Evolutionary conservation across 768 basidiomycete species (phyloP).

Genomic region (Amanita polypyramis): DNA sequence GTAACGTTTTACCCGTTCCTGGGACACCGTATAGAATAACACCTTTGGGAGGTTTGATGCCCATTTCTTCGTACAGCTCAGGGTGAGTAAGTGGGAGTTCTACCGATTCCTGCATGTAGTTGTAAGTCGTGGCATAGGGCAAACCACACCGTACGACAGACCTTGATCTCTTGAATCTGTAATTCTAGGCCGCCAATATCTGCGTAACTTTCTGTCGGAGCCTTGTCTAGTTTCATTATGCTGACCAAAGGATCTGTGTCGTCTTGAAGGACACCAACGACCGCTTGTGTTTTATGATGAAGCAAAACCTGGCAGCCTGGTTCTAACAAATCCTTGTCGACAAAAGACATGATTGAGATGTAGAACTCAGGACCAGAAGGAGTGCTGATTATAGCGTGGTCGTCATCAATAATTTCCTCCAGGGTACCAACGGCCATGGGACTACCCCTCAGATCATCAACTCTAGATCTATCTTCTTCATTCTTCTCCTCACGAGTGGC

Average conservation of each 20-base stretch:
- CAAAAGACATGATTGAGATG: conserved; percentile 94
- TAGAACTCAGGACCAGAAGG: conserved; percentile 94
- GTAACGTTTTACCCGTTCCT: conserved; percentile 94
- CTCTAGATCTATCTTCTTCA: conserved; percentile 86
- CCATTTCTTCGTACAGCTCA: conserved; percentile 99
- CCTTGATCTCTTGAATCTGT: conserved; percentile 99
- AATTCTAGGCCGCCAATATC: conserved; percentile 95
- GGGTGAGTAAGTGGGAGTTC: conserved; percentile 97
- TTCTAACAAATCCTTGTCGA: conserved; percentile 96
- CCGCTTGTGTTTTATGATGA: conserved; percentile 91
- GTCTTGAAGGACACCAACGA: conserved; percentile 93
- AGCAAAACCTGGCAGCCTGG: conserved; percentile 91
- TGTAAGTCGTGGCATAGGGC: conserved; percentile 4
- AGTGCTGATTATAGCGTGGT: conserved; percentile 97
- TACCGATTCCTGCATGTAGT: conserved; percentile 71
- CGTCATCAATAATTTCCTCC: conserved; percentile 97
- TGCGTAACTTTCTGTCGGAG: conserved; percentile 96
- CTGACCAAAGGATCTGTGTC: conserved; percentile 94
- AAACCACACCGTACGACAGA: conserved; percentile 17
- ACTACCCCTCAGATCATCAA: conserved; percentile 89
- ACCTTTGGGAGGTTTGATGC: conserved; percentile 98
- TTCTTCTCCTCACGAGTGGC: conserved; percentile 88
- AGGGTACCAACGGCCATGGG: conserved; percentile 98
- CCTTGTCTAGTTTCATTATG: conserved; percentile 99
- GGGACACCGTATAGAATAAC: conserved; percentile 98